phyloP scores from a whole-genome alignment of 1,139 yeast genomes.

The Suhomyces anneliseae region DNA sequence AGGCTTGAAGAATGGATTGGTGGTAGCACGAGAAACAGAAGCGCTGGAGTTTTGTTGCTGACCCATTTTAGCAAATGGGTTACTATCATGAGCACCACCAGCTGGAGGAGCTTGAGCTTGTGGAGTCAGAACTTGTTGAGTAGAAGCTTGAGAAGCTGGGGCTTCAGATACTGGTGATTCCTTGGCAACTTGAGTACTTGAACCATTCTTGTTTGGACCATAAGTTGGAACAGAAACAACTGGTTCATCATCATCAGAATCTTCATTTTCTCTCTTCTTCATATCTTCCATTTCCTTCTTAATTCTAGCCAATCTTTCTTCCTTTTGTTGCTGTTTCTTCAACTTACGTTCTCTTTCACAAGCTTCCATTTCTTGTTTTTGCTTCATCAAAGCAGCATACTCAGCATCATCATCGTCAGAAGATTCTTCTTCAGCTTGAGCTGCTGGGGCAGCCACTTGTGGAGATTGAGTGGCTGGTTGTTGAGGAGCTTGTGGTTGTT shows the following conservation, averaged over 20 bases:
- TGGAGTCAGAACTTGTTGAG: background rate
- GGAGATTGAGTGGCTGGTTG: conserved; percentile 1
- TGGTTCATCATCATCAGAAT: conserved; percentile 39
- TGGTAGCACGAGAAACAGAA: conserved; percentile 22
- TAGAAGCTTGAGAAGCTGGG: background rate
- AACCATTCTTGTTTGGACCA: conserved; percentile 20
- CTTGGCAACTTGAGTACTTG: conserved; percentile 1
- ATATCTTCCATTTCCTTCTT: conserved; percentile 65
- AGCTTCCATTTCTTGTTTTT: conserved; percentile 50
- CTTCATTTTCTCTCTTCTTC: conserved; percentile 35
- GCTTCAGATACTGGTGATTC: background rate
- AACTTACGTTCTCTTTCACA: conserved; percentile 48
- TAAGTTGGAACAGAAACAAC: conserved; percentile 31
- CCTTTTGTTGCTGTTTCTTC: conserved; percentile 52
- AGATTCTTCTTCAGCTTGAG: conserved; percentile 16
- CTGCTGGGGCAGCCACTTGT: background rate
- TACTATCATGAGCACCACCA: conserved; percentile 28
- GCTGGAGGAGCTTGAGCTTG: background rate
- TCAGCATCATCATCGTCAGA: conserved; percentile 47
- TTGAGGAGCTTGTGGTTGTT: conserved; percentile 15
- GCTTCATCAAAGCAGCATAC: conserved; percentile 45
- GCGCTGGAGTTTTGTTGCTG: conserved; percentile 11
- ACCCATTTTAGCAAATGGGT: conserved; percentile 38
- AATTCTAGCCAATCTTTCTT: conserved; percentile 58
- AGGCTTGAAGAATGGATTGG: conserved; percentile 54